Evolutionary conservation across 2,329 filamentous ascomycete species (phyloP).

Genomic region (Botrytis aclada): DNA sequence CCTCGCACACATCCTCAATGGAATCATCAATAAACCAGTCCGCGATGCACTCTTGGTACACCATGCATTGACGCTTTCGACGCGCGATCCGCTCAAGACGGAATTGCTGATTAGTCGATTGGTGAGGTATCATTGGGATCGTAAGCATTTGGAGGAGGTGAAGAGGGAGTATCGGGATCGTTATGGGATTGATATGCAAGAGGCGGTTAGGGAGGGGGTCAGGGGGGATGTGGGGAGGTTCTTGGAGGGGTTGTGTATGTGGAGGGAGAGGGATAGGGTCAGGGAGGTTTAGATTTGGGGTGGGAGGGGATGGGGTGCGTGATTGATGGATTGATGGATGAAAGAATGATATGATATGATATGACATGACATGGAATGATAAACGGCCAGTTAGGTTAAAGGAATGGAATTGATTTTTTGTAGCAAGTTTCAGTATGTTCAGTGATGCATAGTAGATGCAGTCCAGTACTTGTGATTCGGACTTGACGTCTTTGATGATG

Average conservation of each 20-base stretch:
- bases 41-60: slow-evolving; percentile 87
- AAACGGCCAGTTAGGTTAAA: background rate
- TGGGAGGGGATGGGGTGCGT: background rate
- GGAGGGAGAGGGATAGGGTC: slow-evolving; percentile 58
- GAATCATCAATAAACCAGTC: slow-evolving; percentile 91
- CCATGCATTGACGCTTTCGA: slow-evolving; percentile 78
- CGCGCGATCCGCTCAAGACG: slow-evolving; percentile 64
- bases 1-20: slow-evolving; percentile 91
- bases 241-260: slow-evolving; percentile 66
- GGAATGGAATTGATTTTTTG: background rate
- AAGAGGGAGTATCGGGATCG: slow-evolving; percentile 77
- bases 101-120: slow-evolving; percentile 86
- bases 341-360: background rate
- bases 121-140: slow-evolving; percentile 90
- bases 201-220: slow-evolving; percentile 75
- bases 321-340: background rate
- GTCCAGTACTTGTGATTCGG: background rate
- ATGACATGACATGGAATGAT: background rate
- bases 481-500: background rate
- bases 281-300: slow-evolving; percentile 41
- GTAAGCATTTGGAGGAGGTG: slow-evolving; percentile 72
- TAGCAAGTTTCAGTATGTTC: no score
- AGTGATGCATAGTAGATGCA: background rate
- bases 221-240: slow-evolving; percentile 75
- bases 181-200: slow-evolving; percentile 71